Conservation (phyloP, 1,284 basidiomycete genomes). For the Ceratobasidium sp. region DNA sequence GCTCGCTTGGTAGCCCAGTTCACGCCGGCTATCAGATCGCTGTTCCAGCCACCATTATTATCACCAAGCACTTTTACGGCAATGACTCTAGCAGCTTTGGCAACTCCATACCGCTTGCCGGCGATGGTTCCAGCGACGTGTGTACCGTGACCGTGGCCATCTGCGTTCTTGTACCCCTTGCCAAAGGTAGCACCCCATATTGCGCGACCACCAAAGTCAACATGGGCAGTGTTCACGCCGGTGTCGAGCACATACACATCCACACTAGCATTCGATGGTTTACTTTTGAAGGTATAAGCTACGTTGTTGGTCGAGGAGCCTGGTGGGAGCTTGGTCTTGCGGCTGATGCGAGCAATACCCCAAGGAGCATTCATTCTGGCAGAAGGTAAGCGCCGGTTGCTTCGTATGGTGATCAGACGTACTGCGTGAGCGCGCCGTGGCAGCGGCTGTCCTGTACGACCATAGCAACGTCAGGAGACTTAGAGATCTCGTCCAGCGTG, state of each 20-base stretch:
- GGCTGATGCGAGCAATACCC: slow-evolving; percentile 37
- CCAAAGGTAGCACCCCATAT: slow-evolving; percentile 67
- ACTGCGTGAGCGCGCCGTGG: slow-evolving; percentile 1
- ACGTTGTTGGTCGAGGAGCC: slow-evolving; percentile 13
- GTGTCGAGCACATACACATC: slow-evolving; percentile 63
- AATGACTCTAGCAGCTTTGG: slow-evolving; percentile 91
- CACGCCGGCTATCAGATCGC: slow-evolving; percentile 55
- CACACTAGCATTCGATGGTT: slow-evolving; percentile 63
- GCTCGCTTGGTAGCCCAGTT: slow-evolving; percentile 42
- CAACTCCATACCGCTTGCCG: slow-evolving; percentile 86
- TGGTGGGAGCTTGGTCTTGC: neutral
- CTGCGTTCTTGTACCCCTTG: slow-evolving; percentile 59
- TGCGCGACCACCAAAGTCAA: slow-evolving; percentile 70
- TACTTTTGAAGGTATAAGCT: slow-evolving; percentile 17
- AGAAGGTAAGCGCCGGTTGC: neutral
- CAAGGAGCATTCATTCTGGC: slow-evolving; percentile 30
- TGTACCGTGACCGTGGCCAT: slow-evolving; percentile 46
- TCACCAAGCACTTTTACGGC: slow-evolving; percentile 98
- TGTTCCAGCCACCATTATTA: slow-evolving; percentile 94
- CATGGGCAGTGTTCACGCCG: slow-evolving; percentile 63
- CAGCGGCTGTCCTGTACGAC: slow-evolving; percentile 39
- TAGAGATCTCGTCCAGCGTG: slow-evolving; percentile 27
- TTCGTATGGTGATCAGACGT: neutral
- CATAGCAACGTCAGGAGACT: slow-evolving; percentile 41
- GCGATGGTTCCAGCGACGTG: slow-evolving; percentile 60